Base-by-base conservation (phyloP, 179 eudicot species). In the Patellifolia procumbens region DNA sequence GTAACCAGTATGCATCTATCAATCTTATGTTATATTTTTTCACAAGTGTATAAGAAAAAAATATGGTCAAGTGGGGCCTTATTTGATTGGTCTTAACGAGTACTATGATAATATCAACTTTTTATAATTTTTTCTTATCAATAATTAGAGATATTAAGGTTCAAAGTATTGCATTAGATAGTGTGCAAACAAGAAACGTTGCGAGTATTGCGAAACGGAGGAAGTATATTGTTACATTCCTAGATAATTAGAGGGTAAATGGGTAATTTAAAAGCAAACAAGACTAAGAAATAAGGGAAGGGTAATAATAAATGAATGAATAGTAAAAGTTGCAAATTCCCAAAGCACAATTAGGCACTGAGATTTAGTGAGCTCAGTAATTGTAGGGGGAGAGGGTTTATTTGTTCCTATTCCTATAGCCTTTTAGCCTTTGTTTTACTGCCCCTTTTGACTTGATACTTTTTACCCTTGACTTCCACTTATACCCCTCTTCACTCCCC, bases 341-440 rank as follows among this genome's bases (percentile, higher is more conserved):
- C 74, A 84, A 81, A 86, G 86, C 85, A 79, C 83, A 86, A 81
- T 83, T 84, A 84, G 87, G 87, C 84, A 84, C 84, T 78, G 83
- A 84, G 84, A 84, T 84, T 81, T 75, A 81, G 86, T 84, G 86
- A 84, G 51, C 82, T 84, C 86, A 84, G 73, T 84, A 65, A 78
- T 63, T 67, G 70, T 49, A 11, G 46, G 8, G 16, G 62, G 28
- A 16, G 28, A 1, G 26, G 75, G 67, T 65, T 75, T 59, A 75
- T 62, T 78, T 81, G 77, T 78, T 80, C 81, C 74, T 70, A 32
- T 58, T 37, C 37, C 19, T 34, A 3, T 45, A 43, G 24, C 72
- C 46, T 60, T 58, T 51, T 46, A 52, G 45, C 51, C 55, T 32
- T 45, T 65, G 4, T 68, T 28, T 28, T 46, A 2, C 70, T 68